These are phyloP conservation scores for Fusarium sp. DNA, from an alignment of 2,329 filamentous ascomycete species.

Conservation along the genomic window DNA sequence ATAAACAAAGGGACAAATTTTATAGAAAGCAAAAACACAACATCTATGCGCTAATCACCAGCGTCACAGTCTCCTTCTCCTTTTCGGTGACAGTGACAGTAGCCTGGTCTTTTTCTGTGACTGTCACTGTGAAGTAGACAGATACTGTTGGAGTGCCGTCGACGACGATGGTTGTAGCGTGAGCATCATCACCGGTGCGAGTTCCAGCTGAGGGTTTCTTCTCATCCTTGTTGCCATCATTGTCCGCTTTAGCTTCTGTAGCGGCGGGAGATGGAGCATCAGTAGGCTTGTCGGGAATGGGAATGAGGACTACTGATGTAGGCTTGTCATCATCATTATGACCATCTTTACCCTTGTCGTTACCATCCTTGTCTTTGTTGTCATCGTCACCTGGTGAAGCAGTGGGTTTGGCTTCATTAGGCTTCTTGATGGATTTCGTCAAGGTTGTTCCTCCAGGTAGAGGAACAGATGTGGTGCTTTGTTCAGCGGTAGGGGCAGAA, in stretches of 20 bases:
- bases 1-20: neutral
- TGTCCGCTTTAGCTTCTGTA: slow-evolving; percentile 27
- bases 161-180: slow-evolving; percentile 45
- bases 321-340: slow-evolving; percentile 22
- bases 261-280: slow-evolving; percentile 24
- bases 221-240: slow-evolving; percentile 10
- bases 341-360: neutral
- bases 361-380: slow-evolving; percentile 1
- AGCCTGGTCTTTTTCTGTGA: slow-evolving; percentile 49
- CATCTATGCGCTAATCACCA: slow-evolving; percentile 47
- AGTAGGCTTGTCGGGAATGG: slow-evolving; percentile 42
- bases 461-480: slow-evolving; percentile 23
- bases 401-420: slow-evolving; percentile 32
- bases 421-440: slow-evolving; percentile 47
- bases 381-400: slow-evolving; percentile 13
- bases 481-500: slow-evolving; percentile 17
- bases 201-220: slow-evolving; percentile 20
- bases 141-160: slow-evolving; percentile 53
- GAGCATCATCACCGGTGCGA: slow-evolving; percentile 26
- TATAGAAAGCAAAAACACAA: neutral
- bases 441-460: slow-evolving; percentile 37
- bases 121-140: slow-evolving; percentile 54
- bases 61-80: slow-evolving; percentile 49
- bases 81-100: slow-evolving; percentile 54
- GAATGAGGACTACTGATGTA: slow-evolving; percentile 47